Evolutionary conservation across 2,329 filamentous ascomycete species (phyloP).

Genomic region (Arthrobotrys musiformis): DNA sequence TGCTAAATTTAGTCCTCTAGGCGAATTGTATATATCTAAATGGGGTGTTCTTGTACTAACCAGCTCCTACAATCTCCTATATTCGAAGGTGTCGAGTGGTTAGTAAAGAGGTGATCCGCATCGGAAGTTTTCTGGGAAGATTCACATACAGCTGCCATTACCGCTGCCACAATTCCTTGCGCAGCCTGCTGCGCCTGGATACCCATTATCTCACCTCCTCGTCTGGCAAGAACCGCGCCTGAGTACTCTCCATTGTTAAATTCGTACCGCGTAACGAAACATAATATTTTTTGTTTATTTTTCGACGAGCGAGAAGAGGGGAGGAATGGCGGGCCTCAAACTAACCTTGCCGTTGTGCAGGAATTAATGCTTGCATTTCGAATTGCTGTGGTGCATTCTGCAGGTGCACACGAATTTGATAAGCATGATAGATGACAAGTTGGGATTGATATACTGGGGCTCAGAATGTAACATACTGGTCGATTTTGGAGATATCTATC

Average conservation of each 20-base stretch:
- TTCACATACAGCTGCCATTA: not conserved
- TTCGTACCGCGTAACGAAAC: too few relatives aligned
- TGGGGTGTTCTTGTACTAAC: not conserved
- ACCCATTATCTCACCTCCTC: not conserved
- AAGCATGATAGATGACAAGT: not conserved
- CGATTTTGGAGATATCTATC: not conserved
- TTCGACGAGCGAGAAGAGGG: not conserved
- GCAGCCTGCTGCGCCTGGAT: not conserved
- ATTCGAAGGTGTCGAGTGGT: not conserved
- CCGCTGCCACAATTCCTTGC: not conserved
- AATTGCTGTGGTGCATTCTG: slow-evolving; percentile 14
- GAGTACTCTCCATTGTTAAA: not conserved
- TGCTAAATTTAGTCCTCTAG: not conserved
- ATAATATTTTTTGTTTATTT: too few relatives aligned
- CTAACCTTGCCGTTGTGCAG: slow-evolving; percentile 14
- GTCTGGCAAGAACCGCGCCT: not conserved
- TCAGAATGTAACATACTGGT: not conserved
- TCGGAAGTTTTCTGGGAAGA: not conserved
- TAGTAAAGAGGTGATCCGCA: not conserved
- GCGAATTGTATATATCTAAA: not conserved
- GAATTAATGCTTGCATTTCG: slow-evolving; percentile 21
- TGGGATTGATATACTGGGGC: not conserved
- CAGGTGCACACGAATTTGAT: not conserved
- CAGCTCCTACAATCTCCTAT: not conserved
- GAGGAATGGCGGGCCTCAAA: not conserved